Conservation (phyloP, 225 moss, liverwort and hornwort genomes). For the Rhytidiadelphus loreus region DNA sequence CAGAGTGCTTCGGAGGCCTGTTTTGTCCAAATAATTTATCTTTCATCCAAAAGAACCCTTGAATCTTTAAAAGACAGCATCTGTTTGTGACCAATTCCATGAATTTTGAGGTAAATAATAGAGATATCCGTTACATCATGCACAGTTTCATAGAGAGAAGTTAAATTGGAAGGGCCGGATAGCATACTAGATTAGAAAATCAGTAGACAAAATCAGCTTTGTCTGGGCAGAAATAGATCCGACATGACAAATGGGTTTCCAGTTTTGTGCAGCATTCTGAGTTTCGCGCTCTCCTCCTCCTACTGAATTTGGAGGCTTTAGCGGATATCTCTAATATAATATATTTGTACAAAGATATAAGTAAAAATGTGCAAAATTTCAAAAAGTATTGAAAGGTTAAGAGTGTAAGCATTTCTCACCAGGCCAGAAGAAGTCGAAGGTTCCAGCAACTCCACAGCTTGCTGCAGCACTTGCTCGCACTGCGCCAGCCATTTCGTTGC, state of each 20-base stretch:
- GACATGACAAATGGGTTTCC: neutral
- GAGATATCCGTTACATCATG: neutral
- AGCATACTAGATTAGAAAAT: neutral
- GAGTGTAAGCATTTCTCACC: neutral
- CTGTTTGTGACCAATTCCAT: neutral
- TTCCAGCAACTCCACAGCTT: conserved; percentile 36
- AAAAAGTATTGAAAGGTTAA: neutral
- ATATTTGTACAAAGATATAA: neutral
- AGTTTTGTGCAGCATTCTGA: neutral
- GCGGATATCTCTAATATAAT: neutral
- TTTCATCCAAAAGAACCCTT: neutral
- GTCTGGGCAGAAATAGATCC: neutral
- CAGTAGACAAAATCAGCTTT: neutral
- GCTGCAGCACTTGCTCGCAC: conserved; percentile 35
- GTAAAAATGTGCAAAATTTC: neutral
- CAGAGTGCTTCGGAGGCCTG: neutral
- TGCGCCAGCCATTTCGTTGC: conserved; percentile 7
- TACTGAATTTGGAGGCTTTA: neutral
- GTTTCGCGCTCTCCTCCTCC: neutral
- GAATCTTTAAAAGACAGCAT: neutral
- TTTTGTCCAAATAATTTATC: neutral
- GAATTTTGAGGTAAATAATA: neutral
- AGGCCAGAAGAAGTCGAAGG: conserved; percentile 24
- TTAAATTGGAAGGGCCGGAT: neutral
- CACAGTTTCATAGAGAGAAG: neutral